Percentiles rank a stretch among this genome's conserved stretches.
phyloP scores from a whole-genome alignment of 129 eudicot species.

The Flaveria trinervia region DNA sequence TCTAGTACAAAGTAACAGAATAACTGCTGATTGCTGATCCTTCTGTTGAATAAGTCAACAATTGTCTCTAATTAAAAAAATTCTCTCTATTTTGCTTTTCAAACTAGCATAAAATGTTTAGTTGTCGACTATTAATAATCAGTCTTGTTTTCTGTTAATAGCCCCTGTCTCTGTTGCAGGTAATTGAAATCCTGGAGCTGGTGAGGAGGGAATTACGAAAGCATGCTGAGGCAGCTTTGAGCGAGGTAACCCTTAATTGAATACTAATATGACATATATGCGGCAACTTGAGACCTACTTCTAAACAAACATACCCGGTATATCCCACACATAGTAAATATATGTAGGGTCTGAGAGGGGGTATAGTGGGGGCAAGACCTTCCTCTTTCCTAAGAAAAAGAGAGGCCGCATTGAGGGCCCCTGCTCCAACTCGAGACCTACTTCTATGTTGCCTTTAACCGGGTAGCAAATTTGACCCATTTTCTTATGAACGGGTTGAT shows the following conservation, averaged over 20 bases:
- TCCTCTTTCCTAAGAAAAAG: too few relatives aligned
- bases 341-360: too few relatives aligned
- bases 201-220: slow-evolving; percentile 70
- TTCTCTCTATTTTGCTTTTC: neutral
- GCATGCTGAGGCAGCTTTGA: slow-evolving; percentile 34
- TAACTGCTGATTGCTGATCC: neutral
- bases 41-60: neutral
- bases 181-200: slow-evolving; percentile 70
- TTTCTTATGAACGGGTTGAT: neutral
- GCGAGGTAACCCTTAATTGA: slow-evolving; percentile 33
- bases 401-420: too few relatives aligned
- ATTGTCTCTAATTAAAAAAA: neutral
- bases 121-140: neutral
- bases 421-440: neutral
- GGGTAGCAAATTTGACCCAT: neutral
- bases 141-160: neutral
- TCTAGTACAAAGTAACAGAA: slow-evolving; percentile 2
- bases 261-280: neutral
- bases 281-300: neutral
- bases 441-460: neutral
- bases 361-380: too few relatives aligned
- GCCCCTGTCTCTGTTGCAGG: slow-evolving; percentile 35
- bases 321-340: too few relatives aligned
- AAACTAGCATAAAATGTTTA: neutral
- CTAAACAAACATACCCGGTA: too few relatives aligned